These are phyloP conservation scores for Vitis rupestris DNA, from an alignment of 164 flowering plant genomes.

Conservation along the genomic window DNA sequence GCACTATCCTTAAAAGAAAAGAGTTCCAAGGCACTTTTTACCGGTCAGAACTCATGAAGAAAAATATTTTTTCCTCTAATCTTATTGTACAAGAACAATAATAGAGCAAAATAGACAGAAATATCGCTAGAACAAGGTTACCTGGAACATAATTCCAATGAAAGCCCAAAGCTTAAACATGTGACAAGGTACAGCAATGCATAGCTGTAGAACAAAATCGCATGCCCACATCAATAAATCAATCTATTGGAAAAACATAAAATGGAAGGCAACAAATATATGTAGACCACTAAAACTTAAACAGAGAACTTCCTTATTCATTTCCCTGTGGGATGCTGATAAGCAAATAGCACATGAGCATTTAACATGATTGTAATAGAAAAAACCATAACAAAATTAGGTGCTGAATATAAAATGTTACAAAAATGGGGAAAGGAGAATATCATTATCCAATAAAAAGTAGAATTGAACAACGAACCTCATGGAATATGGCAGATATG, in stretches of 20 bases:
- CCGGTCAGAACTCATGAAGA: no score
- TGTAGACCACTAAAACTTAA: neutral
- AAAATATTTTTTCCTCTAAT: no score
- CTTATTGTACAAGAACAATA: no score
- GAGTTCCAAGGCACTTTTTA: no score
- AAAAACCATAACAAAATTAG: no score
- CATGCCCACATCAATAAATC: conserved; percentile 5
- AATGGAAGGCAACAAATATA: neutral
- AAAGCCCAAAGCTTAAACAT: conserved; percentile 96
- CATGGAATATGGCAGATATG: conserved; percentile 94
- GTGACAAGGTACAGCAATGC: conserved; percentile 94
- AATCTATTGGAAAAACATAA: neutral
- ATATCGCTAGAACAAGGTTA: conserved; percentile 13
- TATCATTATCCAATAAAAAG: neutral
- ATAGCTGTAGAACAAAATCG: conserved; percentile 45
- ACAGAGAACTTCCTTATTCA: neutral
- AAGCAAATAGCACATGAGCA: no score
- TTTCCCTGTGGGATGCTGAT: no score
- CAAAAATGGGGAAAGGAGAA: neutral
- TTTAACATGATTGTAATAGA: no score
- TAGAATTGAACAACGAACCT: conserved; percentile 47
- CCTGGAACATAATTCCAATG: conserved; percentile 89
- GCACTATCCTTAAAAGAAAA: no score
- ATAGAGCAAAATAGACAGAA: no score
- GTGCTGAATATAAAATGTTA: neutral